phyloP scores from a whole-genome alignment of 257 asterid species.

The Capsicum baccatum region DNA sequence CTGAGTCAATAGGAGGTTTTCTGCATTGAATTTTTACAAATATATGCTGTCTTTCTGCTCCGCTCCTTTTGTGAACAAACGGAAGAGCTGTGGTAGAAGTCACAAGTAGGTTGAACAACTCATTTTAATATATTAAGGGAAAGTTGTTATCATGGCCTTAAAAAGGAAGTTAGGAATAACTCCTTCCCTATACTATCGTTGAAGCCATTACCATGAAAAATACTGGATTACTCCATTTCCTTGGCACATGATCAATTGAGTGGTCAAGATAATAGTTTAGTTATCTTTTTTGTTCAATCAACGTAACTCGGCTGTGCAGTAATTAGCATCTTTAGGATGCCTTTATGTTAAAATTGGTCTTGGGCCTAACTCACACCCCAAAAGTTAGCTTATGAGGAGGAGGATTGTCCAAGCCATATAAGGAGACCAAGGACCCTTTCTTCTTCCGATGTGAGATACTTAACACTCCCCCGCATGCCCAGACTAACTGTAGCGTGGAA shows the following conservation, averaged over 20 bases:
- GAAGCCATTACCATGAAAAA: conserved; percentile 1
- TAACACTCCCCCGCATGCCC: too few species aligned
- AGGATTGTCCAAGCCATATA: too few species aligned
- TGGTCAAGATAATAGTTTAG: conserved; percentile 4
- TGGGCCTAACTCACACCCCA: too few species aligned
- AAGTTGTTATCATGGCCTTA: conserved; percentile 8
- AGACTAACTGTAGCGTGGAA: too few species aligned
- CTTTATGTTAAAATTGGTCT: too few species aligned
- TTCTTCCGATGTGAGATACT: too few species aligned
- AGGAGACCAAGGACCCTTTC: too few species aligned
- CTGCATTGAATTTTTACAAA: not conserved
- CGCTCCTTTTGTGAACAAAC: conserved; percentile 1
- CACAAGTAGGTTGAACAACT: conserved; percentile 22
- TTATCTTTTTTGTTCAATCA: conserved; percentile 10
- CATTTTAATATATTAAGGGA: not conserved
- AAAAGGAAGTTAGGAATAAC: not conserved
- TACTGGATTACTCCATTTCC: conserved; percentile 4
- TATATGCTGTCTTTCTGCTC: not conserved
- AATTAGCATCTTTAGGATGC: not conserved
- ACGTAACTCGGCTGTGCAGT: not conserved
- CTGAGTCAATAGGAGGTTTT: not conserved
- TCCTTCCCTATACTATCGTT: not conserved
- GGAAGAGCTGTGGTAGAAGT: not conserved
- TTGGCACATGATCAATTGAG: not conserved
- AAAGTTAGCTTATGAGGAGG: too few species aligned